Conservation (phyloP, 169 alveolate genomes). For the Plasmodium chabaudi region DNA sequence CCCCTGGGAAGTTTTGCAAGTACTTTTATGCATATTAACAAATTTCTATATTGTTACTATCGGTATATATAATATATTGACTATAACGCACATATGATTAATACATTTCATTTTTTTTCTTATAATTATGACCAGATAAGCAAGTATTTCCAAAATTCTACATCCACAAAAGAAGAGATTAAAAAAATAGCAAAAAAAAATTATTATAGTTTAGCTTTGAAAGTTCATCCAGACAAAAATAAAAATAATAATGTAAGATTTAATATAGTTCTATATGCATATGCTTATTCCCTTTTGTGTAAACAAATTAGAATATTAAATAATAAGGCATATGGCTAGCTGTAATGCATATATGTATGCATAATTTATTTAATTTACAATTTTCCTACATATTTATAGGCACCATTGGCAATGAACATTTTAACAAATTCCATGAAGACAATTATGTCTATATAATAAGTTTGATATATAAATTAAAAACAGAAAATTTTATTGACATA, state of each 20-base stretch:
- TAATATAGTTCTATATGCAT: neutral
- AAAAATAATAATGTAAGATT: conserved; percentile 48
- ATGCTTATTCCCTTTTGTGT: neutral
- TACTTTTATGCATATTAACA: conserved; percentile 14
- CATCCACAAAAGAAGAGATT: conserved; percentile 19
- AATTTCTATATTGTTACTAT: too few relatives aligned
- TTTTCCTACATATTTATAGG: neutral
- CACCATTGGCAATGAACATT: neutral
- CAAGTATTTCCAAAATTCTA: conserved; percentile 8
- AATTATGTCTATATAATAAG: neutral
- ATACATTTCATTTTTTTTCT: neutral
- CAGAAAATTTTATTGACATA: too few relatives aligned
- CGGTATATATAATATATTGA: neutral
- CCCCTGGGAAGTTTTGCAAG: conserved; percentile 68
- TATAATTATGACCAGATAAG: conserved; percentile 12
- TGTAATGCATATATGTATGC: too few relatives aligned
- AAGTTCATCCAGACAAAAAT: conserved; percentile 60
- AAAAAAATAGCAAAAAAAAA: conserved; percentile 27
- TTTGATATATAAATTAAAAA: too few relatives aligned
- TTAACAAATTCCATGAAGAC: neutral
- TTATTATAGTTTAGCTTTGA: conserved; percentile 34
- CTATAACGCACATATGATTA: neutral
- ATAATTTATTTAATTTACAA: too few relatives aligned
- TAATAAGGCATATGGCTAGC: too few relatives aligned
- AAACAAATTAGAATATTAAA: neutral